Evolutionary conservation across 2,329 filamentous ascomycete species (phyloP).

Genomic region (Metarhizium humberi): DNA sequence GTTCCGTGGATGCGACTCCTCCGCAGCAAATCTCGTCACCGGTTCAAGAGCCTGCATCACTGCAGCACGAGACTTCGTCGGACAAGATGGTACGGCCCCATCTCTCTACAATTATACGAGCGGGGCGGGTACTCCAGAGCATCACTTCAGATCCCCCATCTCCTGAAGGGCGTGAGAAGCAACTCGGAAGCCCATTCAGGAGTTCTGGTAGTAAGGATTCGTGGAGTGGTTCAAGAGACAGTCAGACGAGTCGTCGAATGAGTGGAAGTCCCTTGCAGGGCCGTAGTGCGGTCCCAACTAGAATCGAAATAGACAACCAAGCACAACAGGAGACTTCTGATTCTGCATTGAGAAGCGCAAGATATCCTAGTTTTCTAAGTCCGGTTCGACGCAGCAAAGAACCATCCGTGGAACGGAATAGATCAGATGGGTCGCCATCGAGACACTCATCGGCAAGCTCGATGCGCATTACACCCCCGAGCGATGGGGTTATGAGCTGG

Average conservation of each 20-base stretch:
- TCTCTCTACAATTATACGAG: slow-evolving; percentile 50
- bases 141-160: slow-evolving; percentile 51
- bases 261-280: slow-evolving; percentile 22
- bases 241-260: slow-evolving; percentile 13
- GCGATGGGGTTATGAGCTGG: slow-evolving; percentile 35
- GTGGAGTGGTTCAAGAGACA: slow-evolving; percentile 18
- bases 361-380: slow-evolving; percentile 23
- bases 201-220: slow-evolving; percentile 27
- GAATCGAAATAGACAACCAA: slow-evolving; percentile 9
- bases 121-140: slow-evolving; percentile 45
- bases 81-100: slow-evolving; percentile 30
- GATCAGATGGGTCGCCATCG: slow-evolving; percentile 7
- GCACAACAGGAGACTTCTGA: slow-evolving; percentile 21
- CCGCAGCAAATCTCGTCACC: slow-evolving; percentile 29
- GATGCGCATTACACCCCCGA: slow-evolving; percentile 19
- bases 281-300: slow-evolving; percentile 6
- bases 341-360: slow-evolving; percentile 14
- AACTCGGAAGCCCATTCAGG: slow-evolving; percentile 47
- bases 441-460: slow-evolving; percentile 23
- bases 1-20: slow-evolving; percentile 18
- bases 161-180: slow-evolving; percentile 39
- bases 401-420: slow-evolving; percentile 4
- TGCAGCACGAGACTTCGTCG: slow-evolving; percentile 16
- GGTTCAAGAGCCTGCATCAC: slow-evolving; percentile 22
- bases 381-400: slow-evolving; percentile 18